A percentile compares a stretch with the other conserved stretches of the same genome.
These are phyloP conservation scores for Cantharellus anzutake DNA, from an alignment of 768 basidiomycete species.

Conservation along the genomic window DNA sequence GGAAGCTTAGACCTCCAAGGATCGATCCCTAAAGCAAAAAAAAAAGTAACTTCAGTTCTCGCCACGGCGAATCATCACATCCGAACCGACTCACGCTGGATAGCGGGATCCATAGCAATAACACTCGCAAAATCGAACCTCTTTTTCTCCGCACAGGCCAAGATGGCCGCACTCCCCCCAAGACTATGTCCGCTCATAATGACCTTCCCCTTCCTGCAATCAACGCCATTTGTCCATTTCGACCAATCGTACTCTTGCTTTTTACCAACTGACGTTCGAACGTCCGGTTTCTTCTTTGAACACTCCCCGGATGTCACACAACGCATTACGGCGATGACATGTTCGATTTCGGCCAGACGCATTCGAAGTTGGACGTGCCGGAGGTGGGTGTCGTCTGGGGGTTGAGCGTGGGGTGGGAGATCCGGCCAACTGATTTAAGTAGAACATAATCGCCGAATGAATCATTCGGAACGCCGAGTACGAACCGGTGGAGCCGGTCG, in stretches of 20 bases:
- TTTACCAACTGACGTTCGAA: neutral
- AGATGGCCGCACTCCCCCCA: constrained; percentile 17
- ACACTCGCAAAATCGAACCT: constrained; percentile 20
- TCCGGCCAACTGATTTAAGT: constrained; percentile 15
- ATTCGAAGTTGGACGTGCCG: constrained; percentile 18
- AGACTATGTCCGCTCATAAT: constrained; percentile 19
- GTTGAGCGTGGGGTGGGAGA: constrained; percentile 15
- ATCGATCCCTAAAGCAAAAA: constrained; percentile 14
- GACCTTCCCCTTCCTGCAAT: constrained; percentile 8
- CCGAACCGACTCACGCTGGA: constrained; percentile 12
- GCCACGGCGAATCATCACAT: constrained; percentile 13
- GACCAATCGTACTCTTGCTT: constrained; percentile 3
- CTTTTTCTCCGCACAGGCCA: constrained; percentile 6
- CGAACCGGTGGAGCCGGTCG: no score
- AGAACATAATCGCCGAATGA: neutral
- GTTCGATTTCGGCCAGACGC: constrained; percentile 23
- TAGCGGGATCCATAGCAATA: constrained; percentile 10
- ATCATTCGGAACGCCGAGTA: no score
- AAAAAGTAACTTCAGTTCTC: constrained; percentile 1
- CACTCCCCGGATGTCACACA: neutral
- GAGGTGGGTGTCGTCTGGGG: constrained; percentile 17
- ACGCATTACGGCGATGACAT: constrained; percentile 14
- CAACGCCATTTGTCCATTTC: constrained; percentile 7
- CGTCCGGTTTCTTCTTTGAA: no score
- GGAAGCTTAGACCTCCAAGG: constrained; percentile 15